Base-by-base conservation (phyloP, 208 protist species). In the Porcisia deanei region DNA sequence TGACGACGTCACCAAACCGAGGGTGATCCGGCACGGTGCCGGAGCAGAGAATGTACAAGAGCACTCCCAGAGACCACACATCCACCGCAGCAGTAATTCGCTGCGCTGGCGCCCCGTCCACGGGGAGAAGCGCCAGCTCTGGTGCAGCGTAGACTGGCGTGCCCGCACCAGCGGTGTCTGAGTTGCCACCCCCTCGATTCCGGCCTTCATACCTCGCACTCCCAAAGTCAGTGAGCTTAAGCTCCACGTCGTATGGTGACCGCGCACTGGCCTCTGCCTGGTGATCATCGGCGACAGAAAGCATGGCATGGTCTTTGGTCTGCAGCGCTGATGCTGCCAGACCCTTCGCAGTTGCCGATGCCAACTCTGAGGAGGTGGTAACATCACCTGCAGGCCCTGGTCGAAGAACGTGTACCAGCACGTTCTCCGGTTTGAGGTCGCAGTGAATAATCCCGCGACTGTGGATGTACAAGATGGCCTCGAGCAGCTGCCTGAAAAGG, bases 391-490 rank as follows among this genome's bases (percentile, higher is more conserved):
- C 3, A 12, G 55, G 2, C 6, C 10, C 5, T 25, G 41, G 41
- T 20, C 43, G 30, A 7, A 52, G 57, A 16, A 75, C 71, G 75
- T 95, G 88, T 34, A 91, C 84, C 30, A 99, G 87, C 20, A 99
- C 92, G 82, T 98, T 99, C 83, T 99, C 96, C 12, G 96, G 96
- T 85, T 99, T 99, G 45, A 99, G 77, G 83, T 99, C 98, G 75
- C 98, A 99, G 79, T 99, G 98, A 60, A 99, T 98, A 68, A 99
- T 98, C 55, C 86, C 74, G 41, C 83, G 76, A 57, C 73, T 68
- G 78, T 94, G 91, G 7, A 95, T 83, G 81, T 96, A 92, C 45
- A 81, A 37, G 16, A 91, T 20, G 9, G 87, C 90, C 79, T 88
- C 86, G 6, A 96, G 73, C 30, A 96, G 77, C 80, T 96, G 90